Conservation (phyloP, 2,329 filamentous ascomycete species). For the Ceratocystis harringtonii region DNA sequence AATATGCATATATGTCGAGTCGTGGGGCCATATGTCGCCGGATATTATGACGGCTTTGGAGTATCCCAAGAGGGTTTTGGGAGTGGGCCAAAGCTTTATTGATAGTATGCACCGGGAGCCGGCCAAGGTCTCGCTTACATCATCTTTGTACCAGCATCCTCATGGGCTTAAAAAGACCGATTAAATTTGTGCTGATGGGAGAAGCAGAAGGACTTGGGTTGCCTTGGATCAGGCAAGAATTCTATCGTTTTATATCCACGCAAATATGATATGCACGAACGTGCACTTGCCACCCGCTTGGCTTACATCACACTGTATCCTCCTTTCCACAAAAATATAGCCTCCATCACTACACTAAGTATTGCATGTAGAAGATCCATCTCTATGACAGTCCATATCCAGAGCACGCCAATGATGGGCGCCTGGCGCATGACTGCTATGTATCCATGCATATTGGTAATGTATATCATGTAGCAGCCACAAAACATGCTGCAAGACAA, state of each 20-base stretch:
- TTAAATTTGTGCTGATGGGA: neutral
- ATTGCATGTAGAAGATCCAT: conserved; percentile 55
- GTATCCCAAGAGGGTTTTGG: conserved; percentile 11
- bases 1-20: conserved; percentile 30
- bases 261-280: neutral
- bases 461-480: conserved; percentile 67
- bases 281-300: neutral
- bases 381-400: conserved; percentile 89
- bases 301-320: conserved; percentile 34
- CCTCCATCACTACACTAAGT: conserved; percentile 34
- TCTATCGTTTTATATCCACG: neutral
- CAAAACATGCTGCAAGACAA: conserved; percentile 42
- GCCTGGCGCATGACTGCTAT: conserved; percentile 82
- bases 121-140: neutral
- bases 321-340: conserved; percentile 32
- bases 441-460: conserved; percentile 68
- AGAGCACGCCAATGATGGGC: conserved; percentile 75
- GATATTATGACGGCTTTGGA: conserved; percentile 14
- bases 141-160: neutral
- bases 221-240: neutral
- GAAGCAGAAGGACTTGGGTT: neutral
- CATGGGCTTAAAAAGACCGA: neutral
- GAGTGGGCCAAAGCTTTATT: neutral
- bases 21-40: conserved; percentile 3
- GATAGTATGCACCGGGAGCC: no score